These are phyloP conservation scores for Mycena citricolor DNA, from an alignment of 1,284 basidiomycete genomes.

Conservation along the genomic window DNA sequence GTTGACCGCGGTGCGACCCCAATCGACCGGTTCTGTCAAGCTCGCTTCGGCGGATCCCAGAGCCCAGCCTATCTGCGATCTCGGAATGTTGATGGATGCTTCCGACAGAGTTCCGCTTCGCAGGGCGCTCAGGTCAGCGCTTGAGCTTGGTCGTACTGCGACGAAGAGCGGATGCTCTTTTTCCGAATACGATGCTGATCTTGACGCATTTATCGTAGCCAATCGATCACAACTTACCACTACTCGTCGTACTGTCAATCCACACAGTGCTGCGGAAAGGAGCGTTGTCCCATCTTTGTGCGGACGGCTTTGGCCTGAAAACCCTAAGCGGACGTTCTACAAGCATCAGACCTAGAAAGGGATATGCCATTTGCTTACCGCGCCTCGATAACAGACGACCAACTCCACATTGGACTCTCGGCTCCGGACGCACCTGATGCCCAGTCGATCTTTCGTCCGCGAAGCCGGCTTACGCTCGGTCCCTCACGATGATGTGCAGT, in stretches of 20 bases:
- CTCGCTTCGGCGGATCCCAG: slow-evolving; percentile 41
- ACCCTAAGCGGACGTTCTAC: too few relatives aligned
- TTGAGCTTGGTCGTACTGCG: slow-evolving; percentile 35
- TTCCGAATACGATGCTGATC: slow-evolving; percentile 22
- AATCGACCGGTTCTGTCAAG: slow-evolving; percentile 32
- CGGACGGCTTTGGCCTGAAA: too few relatives aligned
- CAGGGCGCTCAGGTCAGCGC: slow-evolving; percentile 40
- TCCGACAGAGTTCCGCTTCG: slow-evolving; percentile 35
- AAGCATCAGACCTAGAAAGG: too few relatives aligned
- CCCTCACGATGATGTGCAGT: too few relatives aligned
- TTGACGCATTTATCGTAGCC: slow-evolving; percentile 10
- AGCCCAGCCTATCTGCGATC: slow-evolving; percentile 40
- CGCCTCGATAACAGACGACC: too few relatives aligned
- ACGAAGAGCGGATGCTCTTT: slow-evolving; percentile 26
- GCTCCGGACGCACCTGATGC: too few relatives aligned
- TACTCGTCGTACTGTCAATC: slow-evolving; percentile 18
- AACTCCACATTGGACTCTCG: too few relatives aligned
- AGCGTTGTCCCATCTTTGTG: too few relatives aligned
- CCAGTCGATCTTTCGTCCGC: too few relatives aligned
- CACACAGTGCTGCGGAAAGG: too few relatives aligned
- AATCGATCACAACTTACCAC: slow-evolving; percentile 21
- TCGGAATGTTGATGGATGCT: slow-evolving; percentile 37
- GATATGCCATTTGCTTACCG: too few relatives aligned
- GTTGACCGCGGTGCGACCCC: slow-evolving; percentile 10
- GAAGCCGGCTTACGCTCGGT: too few relatives aligned